Evolutionary conservation across 1,139 yeast species (phyloP).

Genomic region (Magnusiomyces ingens): DNA sequence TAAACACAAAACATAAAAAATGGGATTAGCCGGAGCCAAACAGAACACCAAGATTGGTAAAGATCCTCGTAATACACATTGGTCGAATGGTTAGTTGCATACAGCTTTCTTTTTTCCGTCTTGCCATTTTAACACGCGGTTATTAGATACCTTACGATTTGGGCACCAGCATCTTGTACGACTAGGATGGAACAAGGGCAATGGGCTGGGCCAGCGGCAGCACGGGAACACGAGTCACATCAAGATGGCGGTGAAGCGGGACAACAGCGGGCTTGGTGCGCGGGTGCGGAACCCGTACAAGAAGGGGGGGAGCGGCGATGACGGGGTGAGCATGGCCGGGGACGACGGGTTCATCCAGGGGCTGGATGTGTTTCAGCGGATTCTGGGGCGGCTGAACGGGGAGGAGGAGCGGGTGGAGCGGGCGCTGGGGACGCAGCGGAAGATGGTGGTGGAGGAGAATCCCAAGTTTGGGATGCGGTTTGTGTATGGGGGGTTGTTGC

Average conservation of each 20-base stretch:
- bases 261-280: slow-evolving; percentile 77
- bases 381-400: slow-evolving; percentile 70
- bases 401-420: slow-evolving; percentile 26
- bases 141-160: slow-evolving; percentile 56
- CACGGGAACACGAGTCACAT: slow-evolving; percentile 69
- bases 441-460: slow-evolving; percentile 56
- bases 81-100: slow-evolving; percentile 68
- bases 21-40: slow-evolving; percentile 89
- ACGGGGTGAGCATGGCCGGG: slow-evolving; percentile 39
- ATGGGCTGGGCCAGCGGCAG: slow-evolving; percentile 67
- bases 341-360: slow-evolving; percentile 86
- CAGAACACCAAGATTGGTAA: slow-evolving; percentile 79
- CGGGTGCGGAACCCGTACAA: slow-evolving; percentile 41
- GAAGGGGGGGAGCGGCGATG: background rate
- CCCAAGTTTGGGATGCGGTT: slow-evolving; percentile 79
- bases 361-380: slow-evolving; percentile 84
- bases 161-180: slow-evolving; percentile 81
- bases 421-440: slow-evolving; percentile 33
- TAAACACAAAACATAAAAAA: slow-evolving; percentile 13
- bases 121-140: background rate
- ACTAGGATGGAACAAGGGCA: slow-evolving; percentile 89
- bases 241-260: slow-evolving; percentile 73
- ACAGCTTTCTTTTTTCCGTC: background rate
- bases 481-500: slow-evolving; percentile 73
- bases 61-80: slow-evolving; percentile 89